A percentile compares a stretch with the other conserved stretches of the same genome.
These are phyloP conservation scores for Hymenoscyphus fructigenus DNA, from an alignment of 2,329 filamentous ascomycete species.

Conservation along the genomic window DNA sequence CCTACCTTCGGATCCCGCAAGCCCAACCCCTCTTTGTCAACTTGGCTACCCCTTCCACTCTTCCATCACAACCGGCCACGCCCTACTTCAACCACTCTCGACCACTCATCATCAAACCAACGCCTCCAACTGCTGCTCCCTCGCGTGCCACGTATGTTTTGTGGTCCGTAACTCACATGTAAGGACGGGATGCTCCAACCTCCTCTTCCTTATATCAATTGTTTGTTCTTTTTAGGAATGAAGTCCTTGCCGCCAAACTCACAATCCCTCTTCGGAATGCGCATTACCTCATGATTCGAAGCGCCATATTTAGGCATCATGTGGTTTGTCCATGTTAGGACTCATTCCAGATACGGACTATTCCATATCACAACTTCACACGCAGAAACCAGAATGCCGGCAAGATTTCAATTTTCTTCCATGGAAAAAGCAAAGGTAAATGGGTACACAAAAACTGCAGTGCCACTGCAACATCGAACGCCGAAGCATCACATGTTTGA, in stretches of 20 bases:
- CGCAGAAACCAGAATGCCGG: background rate
- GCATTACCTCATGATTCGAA: background rate
- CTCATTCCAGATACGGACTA: background rate
- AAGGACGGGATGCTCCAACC: background rate
- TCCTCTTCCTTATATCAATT: background rate
- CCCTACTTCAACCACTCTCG: background rate
- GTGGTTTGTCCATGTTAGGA: too few relatives aligned
- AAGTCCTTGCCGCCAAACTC: background rate
- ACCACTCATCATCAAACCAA: background rate
- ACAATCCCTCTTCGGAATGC: background rate
- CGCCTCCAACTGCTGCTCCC: background rate
- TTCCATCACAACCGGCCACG: background rate
- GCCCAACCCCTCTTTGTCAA: background rate
- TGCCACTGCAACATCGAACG: slow-evolving; percentile 8
- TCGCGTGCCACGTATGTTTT: slow-evolving; percentile 12
- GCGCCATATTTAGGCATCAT: background rate
- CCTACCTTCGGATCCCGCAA: background rate
- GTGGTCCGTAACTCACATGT: slow-evolving; percentile 5
- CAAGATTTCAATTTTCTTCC: background rate
- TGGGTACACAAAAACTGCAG: slow-evolving; percentile 4
- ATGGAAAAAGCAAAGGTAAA: slow-evolving; percentile 5
- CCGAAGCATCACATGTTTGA: slow-evolving; percentile 10
- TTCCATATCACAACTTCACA: background rate
- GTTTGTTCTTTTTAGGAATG: background rate
- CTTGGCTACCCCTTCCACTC: background rate